Base-by-base conservation (phyloP, 106 monocot genomes). In the Ottelia alismoides region DNA sequence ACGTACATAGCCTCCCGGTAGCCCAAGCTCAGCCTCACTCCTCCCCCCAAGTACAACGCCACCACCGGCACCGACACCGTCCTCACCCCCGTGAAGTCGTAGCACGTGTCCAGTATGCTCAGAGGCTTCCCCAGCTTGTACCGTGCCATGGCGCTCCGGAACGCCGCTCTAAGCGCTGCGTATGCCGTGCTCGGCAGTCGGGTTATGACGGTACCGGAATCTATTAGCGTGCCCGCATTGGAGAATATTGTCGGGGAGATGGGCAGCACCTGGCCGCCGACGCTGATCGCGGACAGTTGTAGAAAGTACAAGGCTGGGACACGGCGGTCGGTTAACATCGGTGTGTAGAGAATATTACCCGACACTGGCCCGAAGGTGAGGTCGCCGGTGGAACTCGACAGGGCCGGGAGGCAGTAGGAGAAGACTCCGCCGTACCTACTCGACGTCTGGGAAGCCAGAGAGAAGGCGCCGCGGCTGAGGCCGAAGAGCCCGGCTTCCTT, bases 121-220 rank as follows among this genome's bases (percentile, higher is more conserved):
- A 20, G 20, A 0, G 46, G 30, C 29, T 58, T 1, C 2, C 31
- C 45, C 45, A 25, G 24, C 0, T 55, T 30, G 48, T 63, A 72
- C 17, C 7, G 16, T 22, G 40, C 9, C 71, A 72, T 64, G 28
- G 25, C 62, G 25, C 40, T 3, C 16, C 49, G 63, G 29, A 72
- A 72, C 1, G 64, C 64, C n/a, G 51, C 10, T 7, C 57, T 35
- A 1, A 72, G 58, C 0, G 57, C 56, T 2, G n/a, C 2, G 45
- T 72, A 72, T 0, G 64, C 71, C 0, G 9, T 0, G 22, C 51
- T 51, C 16, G 71, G 64, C 26, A 72, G 28, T 3, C 71, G 64
- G 10, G 68, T 69, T 2, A 69, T 57, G 11, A 64, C 56, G 1
- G 70, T 57, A 0, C 70, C 70, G 24, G 70, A 71, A 50, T 71